Percentiles rank a stretch among this genome's conserved stretches.
Conservation (phyloP, 164 flowering plant species). For the Protea cynaroides region DNA sequence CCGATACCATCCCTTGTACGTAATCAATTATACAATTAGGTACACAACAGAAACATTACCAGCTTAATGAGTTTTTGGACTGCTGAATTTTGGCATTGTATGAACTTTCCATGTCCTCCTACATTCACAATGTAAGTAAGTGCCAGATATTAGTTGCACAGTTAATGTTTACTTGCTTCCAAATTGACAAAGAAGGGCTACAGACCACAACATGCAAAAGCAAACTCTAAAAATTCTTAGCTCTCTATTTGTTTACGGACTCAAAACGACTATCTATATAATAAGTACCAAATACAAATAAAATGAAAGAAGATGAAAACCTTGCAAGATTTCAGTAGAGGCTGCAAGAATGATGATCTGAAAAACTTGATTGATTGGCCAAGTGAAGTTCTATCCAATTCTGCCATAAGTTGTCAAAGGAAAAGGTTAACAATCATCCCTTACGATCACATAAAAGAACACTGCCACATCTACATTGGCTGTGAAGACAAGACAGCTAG, state of each 20-base stretch:
- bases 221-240: neutral
- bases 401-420: slow-evolving; percentile 31
- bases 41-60: too few relatives aligned
- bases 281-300: neutral
- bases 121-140: slow-evolving; percentile 18
- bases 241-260: too few relatives aligned
- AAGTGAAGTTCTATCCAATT: slow-evolving; percentile 71
- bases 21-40: too few relatives aligned
- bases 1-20: too few relatives aligned
- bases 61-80: slow-evolving; percentile 57
- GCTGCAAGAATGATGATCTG: slow-evolving; percentile 81
- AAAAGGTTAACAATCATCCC: neutral
- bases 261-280: too few relatives aligned
- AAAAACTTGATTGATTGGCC: slow-evolving; percentile 63
- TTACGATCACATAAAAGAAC: too few relatives aligned
- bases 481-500: too few relatives aligned
- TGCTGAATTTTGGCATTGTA: slow-evolving; percentile 40
- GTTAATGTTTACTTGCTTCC: too few relatives aligned
- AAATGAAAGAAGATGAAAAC: slow-evolving; percentile 16
- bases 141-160: neutral
- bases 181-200: neutral
- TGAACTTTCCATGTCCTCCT: too few relatives aligned
- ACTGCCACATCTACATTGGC: too few relatives aligned
- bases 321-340: slow-evolving; percentile 92
- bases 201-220: too few relatives aligned